Evolutionary conservation across 257 asterid genomes (phyloP), one percentile per base, ranked within the genome.

Genomic region (Ophiorrhiza pumila): DNA sequence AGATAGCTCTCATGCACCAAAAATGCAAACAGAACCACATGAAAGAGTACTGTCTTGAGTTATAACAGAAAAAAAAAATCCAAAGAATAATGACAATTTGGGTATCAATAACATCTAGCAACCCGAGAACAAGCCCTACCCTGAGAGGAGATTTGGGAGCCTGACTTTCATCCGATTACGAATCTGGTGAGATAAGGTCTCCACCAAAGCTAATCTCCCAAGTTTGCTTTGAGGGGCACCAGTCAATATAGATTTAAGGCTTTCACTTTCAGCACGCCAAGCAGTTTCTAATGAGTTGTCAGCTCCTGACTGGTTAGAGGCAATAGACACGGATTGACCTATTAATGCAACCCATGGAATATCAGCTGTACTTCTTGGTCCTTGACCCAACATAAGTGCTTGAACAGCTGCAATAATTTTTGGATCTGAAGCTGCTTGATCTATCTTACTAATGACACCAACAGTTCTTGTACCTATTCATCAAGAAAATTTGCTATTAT

Each of bases 261-360:
- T 93, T 76, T 93, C 98, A 79, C 86, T 87, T 80, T 93, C 98
- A 59, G 97, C 98, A 68, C 85, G 84, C 98, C 98, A 91, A 70
- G 98, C 98, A 80, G 96, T 85, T 86, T 93, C 97, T 80, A 93
- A 76, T 37, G 98, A 93, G 81, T 87, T 93, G 64, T 93, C 98
- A 72, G 87, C 76, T 57, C 96, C 95, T 39, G 98, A 83, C 82
- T 90, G 98, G 46, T 96, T 85, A 78, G 98, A 88, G 64, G 98
- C 97, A 73, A 93, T 91, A 50, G 98, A 73, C 47, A 93, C 97
- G 1, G 98, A 93, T 76, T 93, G 98, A 70, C 98, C 98, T 84
- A 95, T 95, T 87, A 95, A 89, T 82, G 96, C 99, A 74, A 95
- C 99, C 98, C 98, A 95, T 0, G 97, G 95, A 74, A 95, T 88